Evolutionary conservation across 2,329 filamentous ascomycete genomes (phyloP).

Genomic region (Ambrosiella xylebori): DNA sequence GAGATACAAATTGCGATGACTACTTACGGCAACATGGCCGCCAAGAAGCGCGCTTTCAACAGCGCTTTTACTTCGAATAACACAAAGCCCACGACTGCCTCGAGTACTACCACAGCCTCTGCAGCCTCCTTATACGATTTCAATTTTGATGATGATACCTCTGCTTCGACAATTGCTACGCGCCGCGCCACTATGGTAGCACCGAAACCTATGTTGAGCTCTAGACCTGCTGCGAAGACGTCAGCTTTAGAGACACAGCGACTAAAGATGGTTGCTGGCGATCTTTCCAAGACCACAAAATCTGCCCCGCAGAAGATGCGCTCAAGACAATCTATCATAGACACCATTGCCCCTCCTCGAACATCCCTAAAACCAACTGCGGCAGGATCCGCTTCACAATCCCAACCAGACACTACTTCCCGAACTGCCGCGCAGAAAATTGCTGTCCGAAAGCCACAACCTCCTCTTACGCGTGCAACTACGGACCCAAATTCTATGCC

Average conservation of each 20-base stretch:
- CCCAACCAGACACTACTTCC: background rate
- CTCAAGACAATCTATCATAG: constrained; percentile 5
- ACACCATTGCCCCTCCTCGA: background rate
- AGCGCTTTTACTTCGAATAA: constrained; percentile 10
- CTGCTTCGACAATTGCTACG: background rate
- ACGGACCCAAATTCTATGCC: background rate
- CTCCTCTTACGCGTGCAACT: constrained; percentile 5
- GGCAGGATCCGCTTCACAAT: background rate
- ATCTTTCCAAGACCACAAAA: constrained; percentile 13
- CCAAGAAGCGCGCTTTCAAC: constrained; percentile 13
- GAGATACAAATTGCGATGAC: constrained; percentile 4
- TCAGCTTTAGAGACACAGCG: background rate
- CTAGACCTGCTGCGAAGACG: background rate
- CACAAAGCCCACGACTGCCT: constrained; percentile 8
- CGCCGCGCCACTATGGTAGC: background rate
- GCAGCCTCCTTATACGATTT: constrained; percentile 12
- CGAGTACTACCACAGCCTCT: constrained; percentile 3
- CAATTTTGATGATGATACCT: constrained; percentile 12
- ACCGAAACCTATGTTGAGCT: constrained; percentile 7
- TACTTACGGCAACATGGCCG: constrained; percentile 13
- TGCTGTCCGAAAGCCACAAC: background rate
- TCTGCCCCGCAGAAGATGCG: constrained; percentile 7
- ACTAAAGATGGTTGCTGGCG: constrained; percentile 15
- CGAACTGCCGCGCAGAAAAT: background rate
- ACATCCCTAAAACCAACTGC: background rate